Percentiles rank a stretch among this genome's conserved stretches.
Conservation (phyloP, 345 rosid species). For the Bruguiera sexangula region DNA sequence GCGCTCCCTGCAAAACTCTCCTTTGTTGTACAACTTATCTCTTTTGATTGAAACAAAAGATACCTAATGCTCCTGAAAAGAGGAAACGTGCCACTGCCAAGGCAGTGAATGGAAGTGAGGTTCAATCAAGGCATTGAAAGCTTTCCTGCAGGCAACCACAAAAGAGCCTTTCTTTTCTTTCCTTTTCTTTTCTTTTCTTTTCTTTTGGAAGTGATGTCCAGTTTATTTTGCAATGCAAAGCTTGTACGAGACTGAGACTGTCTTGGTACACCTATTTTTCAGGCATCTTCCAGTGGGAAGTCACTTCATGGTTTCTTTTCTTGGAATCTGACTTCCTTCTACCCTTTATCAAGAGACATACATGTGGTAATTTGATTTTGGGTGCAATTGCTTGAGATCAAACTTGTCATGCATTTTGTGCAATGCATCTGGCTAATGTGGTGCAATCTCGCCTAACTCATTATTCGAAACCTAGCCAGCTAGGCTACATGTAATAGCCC, state of each 20-base stretch:
- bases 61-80: slow-evolving; percentile 14
- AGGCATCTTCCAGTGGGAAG: not conserved
- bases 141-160: not conserved
- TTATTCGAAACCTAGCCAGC: not conserved
- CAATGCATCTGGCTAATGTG: no score
- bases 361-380: not conserved
- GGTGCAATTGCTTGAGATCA: slow-evolving; percentile 3
- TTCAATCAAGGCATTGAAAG: slow-evolving; percentile 11
- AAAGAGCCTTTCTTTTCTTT: no score
- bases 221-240: not conserved
- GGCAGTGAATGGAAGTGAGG: slow-evolving; percentile 7
- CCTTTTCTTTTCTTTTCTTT: no score
- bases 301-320: not conserved
- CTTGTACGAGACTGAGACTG: not conserved
- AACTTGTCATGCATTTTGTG: not conserved
- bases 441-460: slow-evolving; percentile 11
- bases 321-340: slow-evolving; percentile 4
- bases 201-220: slow-evolving; percentile 11
- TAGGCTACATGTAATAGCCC: no score
- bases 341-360: not conserved
- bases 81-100: not conserved
- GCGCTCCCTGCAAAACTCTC: no score
- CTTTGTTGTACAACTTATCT: not conserved
- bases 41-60: not conserved
- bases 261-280: not conserved